A percentile compares a stretch with the other conserved stretches of the same genome.
Evolutionary conservation across 768 basidiomycete genomes (phyloP).

Genomic region (Amanita muscaria): DNA sequence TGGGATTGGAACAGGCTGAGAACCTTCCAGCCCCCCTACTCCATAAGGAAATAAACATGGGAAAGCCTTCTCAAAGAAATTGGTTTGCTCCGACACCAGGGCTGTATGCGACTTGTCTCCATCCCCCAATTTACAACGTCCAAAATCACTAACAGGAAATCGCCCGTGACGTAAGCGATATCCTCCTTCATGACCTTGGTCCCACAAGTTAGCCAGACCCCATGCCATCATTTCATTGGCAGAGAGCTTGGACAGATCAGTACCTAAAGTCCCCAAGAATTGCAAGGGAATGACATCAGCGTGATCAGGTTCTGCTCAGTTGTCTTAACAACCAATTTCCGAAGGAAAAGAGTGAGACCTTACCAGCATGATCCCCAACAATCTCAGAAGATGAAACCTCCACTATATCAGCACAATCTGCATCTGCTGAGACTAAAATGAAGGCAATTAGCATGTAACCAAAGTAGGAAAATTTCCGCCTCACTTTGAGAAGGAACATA

Average conservation of each 20-base stretch:
- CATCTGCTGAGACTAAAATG: too few species aligned
- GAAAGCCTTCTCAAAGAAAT: slow-evolving; percentile 17
- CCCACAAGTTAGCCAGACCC: slow-evolving; percentile 17
- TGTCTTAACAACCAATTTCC: too few species aligned
- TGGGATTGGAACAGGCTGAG: not conserved
- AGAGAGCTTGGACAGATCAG: slow-evolving; percentile 17
- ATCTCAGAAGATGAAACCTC: too few species aligned
- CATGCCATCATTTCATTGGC: slow-evolving; percentile 14
- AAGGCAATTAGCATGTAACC: too few species aligned
- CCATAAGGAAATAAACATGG: slow-evolving; percentile 25
- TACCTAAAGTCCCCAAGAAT: slow-evolving; percentile 18
- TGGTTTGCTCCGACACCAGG: too few species aligned
- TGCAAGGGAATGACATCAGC: slow-evolving; percentile 25
- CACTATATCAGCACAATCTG: too few species aligned
- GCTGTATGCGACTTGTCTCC: not conserved
- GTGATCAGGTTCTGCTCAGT: slow-evolving; percentile 19
- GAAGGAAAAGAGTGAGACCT: slow-evolving; percentile 7
- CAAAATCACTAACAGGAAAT: slow-evolving; percentile 13
- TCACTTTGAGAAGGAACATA: slow-evolving; percentile 17
- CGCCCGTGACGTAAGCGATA: slow-evolving; percentile 19
- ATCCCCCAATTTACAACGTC: not conserved
- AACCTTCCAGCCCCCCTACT: slow-evolving; percentile 22
- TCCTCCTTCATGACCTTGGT: slow-evolving; percentile 14
- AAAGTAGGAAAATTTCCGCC: too few species aligned
- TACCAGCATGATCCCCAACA: too few species aligned